These are phyloP conservation scores for Lentinula raphanica DNA, from an alignment of 768 basidiomycete species.

Conservation along the genomic window DNA sequence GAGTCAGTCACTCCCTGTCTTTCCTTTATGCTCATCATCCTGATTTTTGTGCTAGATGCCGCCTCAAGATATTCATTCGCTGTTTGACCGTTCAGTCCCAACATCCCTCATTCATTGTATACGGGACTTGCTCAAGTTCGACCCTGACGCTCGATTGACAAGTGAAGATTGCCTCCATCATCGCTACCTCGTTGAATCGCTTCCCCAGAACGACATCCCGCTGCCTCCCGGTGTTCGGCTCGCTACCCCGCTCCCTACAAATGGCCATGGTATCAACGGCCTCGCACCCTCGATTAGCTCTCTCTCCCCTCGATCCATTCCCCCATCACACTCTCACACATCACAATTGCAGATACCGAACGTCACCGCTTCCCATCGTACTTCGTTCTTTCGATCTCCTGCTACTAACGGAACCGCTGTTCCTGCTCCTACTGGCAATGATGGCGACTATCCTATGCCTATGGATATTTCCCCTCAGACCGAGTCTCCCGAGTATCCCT, in stretches of 20 bases:
- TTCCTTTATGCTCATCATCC: constrained; percentile 11
- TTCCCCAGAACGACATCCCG: constrained; percentile 60
- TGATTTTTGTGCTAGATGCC: constrained; percentile 38
- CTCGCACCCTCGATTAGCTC: constrained; percentile 30
- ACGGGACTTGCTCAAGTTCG: constrained; percentile 85
- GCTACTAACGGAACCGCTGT: not conserved
- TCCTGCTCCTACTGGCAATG: constrained; percentile 9
- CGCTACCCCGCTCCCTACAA: constrained; percentile 30
- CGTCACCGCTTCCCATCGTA: constrained; percentile 47
- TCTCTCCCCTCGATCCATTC: constrained; percentile 20
- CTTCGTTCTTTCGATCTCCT: constrained; percentile 38
- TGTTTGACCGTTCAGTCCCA: constrained; percentile 79
- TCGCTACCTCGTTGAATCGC: constrained; percentile 80
- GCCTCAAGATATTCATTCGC: constrained; percentile 61
- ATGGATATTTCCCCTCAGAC: constrained; percentile 58
- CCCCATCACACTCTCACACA: constrained; percentile 47
- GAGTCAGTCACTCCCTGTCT: constrained; percentile 46
- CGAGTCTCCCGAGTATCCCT: constrained; percentile 37
- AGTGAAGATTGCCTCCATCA: constrained; percentile 85
- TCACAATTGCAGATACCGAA: constrained; percentile 38
- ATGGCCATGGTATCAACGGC: constrained; percentile 30
- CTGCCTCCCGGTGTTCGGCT: constrained; percentile 48
- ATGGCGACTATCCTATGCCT: constrained; percentile 38
- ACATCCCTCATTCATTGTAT: constrained; percentile 86
- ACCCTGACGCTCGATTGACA: constrained; percentile 82